These are phyloP conservation scores for Schizophyllum amplum DNA, from an alignment of 1,284 basidiomycete genomes.

Conservation along the genomic window DNA sequence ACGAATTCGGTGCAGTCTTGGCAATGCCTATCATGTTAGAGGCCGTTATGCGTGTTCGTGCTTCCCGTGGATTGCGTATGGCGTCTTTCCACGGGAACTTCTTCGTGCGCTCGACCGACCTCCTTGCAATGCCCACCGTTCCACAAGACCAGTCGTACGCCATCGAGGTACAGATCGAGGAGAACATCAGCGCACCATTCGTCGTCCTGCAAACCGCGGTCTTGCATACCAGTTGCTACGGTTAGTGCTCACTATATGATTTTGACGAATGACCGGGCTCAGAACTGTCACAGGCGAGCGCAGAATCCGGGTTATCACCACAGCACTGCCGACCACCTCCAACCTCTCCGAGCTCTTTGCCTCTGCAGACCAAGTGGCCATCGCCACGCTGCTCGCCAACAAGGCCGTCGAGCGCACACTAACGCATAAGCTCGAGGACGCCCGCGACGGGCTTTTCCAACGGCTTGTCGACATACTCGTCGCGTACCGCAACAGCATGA, in stretches of 20 bases:
- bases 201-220: conserved; percentile 97
- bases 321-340: conserved; percentile 88
- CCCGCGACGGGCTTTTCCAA: conserved; percentile 85
- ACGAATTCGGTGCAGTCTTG: conserved; percentile 91
- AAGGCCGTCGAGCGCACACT: conserved; percentile 95
- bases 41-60: conserved; percentile 96
- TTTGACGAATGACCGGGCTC: neutral
- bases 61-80: conserved; percentile 87
- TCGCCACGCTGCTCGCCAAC: conserved; percentile 86
- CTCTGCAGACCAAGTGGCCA: conserved; percentile 90
- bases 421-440: conserved; percentile 89
- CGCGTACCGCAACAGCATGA: conserved; percentile 97
- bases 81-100: conserved; percentile 99
- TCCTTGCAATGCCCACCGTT: conserved; percentile 94
- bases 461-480: conserved; percentile 86
- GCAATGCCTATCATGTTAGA: conserved; percentile 95
- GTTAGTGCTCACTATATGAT: conserved; percentile 30
- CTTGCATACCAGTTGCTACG: conserved; percentile 93
- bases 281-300: conserved; percentile 72
- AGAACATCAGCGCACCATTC: conserved; percentile 86
- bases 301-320: conserved; percentile 91
- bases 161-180: conserved; percentile 97
- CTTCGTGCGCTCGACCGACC: conserved; percentile 96
- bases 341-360: conserved; percentile 93
- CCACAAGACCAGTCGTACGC: conserved; percentile 96